Evolutionary conservation across 345 rosid genomes (phyloP).

Genomic region (Dovyalis caffra): DNA sequence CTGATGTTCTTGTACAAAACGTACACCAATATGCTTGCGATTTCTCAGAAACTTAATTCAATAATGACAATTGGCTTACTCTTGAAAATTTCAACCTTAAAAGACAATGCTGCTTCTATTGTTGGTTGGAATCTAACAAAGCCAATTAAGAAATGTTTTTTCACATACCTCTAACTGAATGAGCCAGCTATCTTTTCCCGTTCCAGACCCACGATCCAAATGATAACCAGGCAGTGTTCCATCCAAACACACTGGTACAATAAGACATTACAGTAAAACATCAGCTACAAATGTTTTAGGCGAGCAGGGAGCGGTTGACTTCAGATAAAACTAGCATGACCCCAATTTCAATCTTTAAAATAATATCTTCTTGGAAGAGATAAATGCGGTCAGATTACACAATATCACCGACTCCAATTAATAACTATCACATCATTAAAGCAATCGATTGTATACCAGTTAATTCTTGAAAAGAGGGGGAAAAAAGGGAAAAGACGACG

Average conservation of each 20-base stretch:
- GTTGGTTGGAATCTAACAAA: neutral
- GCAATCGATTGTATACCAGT: no score
- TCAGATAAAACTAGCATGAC: no score
- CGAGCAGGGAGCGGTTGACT: no score
- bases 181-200: constrained; percentile 31
- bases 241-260: constrained; percentile 29
- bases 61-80: neutral
- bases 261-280: neutral
- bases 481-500: neutral
- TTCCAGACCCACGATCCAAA: constrained; percentile 32
- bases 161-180: constrained; percentile 31
- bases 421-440: no score
- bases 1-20: neutral
- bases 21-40: no score
- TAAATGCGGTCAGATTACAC: no score
- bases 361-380: no score
- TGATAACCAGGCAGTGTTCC: constrained; percentile 36
- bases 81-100: neutral
- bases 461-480: no score
- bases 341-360: no score
- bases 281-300: no score
- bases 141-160: neutral
- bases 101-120: neutral
- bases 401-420: no score
- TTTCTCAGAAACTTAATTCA: no score